Evolutionary conservation across 345 rosid genomes (phyloP), one percentile per base, ranked within the genome.

Genomic region (Aquilaria sinensis): DNA sequence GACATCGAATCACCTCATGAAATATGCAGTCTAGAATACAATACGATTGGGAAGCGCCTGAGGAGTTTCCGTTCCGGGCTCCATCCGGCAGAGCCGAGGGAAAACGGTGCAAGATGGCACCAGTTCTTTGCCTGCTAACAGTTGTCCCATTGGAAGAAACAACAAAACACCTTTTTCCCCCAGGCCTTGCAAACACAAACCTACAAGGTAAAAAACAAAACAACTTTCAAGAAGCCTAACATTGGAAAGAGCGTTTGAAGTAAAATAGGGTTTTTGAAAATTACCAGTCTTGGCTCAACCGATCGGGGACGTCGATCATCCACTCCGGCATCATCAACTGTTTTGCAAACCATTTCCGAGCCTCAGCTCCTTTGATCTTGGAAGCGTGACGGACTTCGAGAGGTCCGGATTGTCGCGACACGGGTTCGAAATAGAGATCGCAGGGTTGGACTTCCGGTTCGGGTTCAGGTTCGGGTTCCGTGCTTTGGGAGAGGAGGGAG

Each of bases 281-380:
- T 37, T 52, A 92, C 98, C 98, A 92, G 63, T 92, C 96, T 49
- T 66, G 79, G 69, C 75, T 67, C 58, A 90, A 65, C 58, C 79
- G 72, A 73, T 84, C 90, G 47, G 98, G 98, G 41, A 90, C 84
- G 72, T 90, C 97, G 75, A 93, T 90, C 89, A 90, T 93, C 97
- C 98, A 93, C 64, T 90, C 98, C 2, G 88, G 98, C 16, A 87
- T 85, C 97, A 90, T 88, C 33, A 93, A 73, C 85, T 87, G 96
- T n/a, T 72, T 77, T 0, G 98, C 94, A 70, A 93, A 90, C 88
- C 86, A 89, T 64, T 83, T 84, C 50, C 97, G 90, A 60, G 80
- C 86, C 58, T 88, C 89, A 0, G 80, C 78, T 64, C 97, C 94
- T 84, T 74, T 81, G 32, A 87, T 85, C 64, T 60, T 87, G 55